phyloP scores from a whole-genome alignment of 805 yeast species.

The Candida schatavii region DNA sequence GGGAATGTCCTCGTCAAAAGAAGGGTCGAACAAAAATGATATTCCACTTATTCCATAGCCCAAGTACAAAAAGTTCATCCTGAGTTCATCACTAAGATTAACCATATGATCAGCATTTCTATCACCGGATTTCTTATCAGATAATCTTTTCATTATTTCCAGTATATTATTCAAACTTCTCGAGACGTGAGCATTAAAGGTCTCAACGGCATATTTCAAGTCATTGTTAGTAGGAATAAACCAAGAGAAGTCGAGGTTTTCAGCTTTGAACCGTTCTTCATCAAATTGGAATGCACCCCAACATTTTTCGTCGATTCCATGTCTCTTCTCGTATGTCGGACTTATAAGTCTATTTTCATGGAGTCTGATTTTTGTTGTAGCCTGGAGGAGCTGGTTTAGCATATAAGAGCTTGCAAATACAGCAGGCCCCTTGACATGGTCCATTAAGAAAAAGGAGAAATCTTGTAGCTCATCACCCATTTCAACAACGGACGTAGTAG shows the following conservation, averaged over 20 bases:
- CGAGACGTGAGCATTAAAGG: slow-evolving; percentile 50
- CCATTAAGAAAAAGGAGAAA: slow-evolving; percentile 44
- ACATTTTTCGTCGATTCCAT: slow-evolving; percentile 46
- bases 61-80: slow-evolving; percentile 53
- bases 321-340: slow-evolving; percentile 36
- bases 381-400: slow-evolving; percentile 62
- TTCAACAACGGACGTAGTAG: slow-evolving; percentile 49
- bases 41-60: slow-evolving; percentile 67
- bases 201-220: slow-evolving; percentile 56
- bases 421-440: slow-evolving; percentile 59
- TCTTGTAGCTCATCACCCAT: slow-evolving; percentile 45
- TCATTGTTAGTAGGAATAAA: slow-evolving; percentile 61
- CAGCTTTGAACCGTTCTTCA: slow-evolving; percentile 43
- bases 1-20: slow-evolving; percentile 49
- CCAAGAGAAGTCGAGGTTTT: slow-evolving; percentile 67
- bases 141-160: slow-evolving; percentile 24
- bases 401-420: slow-evolving; percentile 60
- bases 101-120: slow-evolving; percentile 19
- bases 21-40: slow-evolving; percentile 71
- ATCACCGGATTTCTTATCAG: slow-evolving; percentile 3
- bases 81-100: slow-evolving; percentile 49
- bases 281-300: slow-evolving; percentile 79
- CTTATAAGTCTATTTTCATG: slow-evolving; percentile 54
- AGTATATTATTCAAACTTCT: slow-evolving; percentile 44
- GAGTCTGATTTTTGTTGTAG: slow-evolving; percentile 60